These are phyloP conservation scores for Silene latifolia DNA, from an alignment of 148 eudicot species.

Conservation along the genomic window DNA sequence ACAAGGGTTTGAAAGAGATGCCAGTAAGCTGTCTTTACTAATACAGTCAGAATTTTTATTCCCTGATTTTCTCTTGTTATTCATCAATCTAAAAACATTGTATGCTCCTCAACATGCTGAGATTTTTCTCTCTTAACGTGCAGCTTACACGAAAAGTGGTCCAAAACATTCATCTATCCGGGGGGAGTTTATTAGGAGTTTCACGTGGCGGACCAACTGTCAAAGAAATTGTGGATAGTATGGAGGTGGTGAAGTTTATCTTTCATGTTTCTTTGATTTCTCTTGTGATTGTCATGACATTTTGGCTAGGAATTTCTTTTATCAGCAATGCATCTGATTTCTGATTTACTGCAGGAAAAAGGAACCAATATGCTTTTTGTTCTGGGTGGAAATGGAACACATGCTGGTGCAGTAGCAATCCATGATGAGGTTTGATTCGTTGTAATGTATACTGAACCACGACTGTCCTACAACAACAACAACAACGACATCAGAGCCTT, in stretches of 20 bases:
- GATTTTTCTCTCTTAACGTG: background rate
- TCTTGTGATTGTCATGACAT: background rate
- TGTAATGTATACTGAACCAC: background rate
- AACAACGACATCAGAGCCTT: no score
- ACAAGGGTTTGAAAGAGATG: conserved; percentile 62
- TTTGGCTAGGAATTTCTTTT: background rate
- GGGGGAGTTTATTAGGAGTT: conserved; percentile 96
- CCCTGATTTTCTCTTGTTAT: background rate
- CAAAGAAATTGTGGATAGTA: conserved; percentile 78
- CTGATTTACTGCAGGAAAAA: conserved; percentile 55
- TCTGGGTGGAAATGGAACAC: conserved; percentile 97
- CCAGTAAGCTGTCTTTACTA: conserved; percentile 47
- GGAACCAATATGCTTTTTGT: conserved; percentile 98
- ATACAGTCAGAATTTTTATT: background rate
- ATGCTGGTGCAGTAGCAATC: conserved; percentile 96
- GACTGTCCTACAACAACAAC: no score
- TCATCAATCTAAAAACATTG: background rate
- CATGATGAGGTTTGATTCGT: conserved; percentile 67
- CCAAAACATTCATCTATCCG: conserved; percentile 94
- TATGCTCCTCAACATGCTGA: conserved; percentile 8
- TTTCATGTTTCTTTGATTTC: conserved; percentile 9
- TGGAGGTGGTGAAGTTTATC: conserved; percentile 57
- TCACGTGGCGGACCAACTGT: conserved; percentile 92
- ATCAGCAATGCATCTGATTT: conserved; percentile 15
- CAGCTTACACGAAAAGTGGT: conserved; percentile 93